Base-by-base conservation (phyloP, 768 basidiomycete species). In the Amanita subjunquillea region DNA sequence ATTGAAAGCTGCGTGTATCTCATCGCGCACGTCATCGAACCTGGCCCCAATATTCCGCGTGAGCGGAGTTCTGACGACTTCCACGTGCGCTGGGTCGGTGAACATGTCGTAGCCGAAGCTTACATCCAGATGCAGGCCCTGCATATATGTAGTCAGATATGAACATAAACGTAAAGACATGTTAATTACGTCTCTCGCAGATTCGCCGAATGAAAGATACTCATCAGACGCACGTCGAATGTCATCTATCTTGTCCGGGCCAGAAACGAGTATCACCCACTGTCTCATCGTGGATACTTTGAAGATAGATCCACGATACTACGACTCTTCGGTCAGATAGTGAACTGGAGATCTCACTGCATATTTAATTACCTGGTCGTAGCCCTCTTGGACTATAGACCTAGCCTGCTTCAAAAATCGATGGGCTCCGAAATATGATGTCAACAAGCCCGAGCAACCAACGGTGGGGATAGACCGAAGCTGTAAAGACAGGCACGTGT, bases 211-310 rank as follows among this genome's bases (percentile, higher is more conserved):
- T 29, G 75, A 76, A 6, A 78, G 62, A 29, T 66, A 66, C 12
- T 73, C 66, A 48, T 77, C 76, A 5, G 72, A 66, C 15, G 72
- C 71, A 53, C 63, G 71, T 40, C 71, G 69, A 25, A 80, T 57
- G 40, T 78, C 74, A 2, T 78, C 73, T 17, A 76, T 61, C 32
- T 68, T 64, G 22, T 64, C 53, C 0, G 63, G 62, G 1, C 73
- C 71, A 8, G 69, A 67, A 17, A 72, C 62, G 5, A 78, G 59
- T 17, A 78, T 67, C 5, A 71, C 51, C 78, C 79, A 80, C 40
- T 66, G 62, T 34, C 71, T 65, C 34, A 75, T 58, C 41, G 63
- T 64, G 0, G 77, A 63, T 6, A 79, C 63, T 59, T 72, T 74
- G 63, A 77, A 80, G 5, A 63, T 51, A 30, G 57, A 52, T 38